Evolutionary conservation across 2,329 filamentous ascomycete species (phyloP).

Genomic region (Colletotrichum limetticola): DNA sequence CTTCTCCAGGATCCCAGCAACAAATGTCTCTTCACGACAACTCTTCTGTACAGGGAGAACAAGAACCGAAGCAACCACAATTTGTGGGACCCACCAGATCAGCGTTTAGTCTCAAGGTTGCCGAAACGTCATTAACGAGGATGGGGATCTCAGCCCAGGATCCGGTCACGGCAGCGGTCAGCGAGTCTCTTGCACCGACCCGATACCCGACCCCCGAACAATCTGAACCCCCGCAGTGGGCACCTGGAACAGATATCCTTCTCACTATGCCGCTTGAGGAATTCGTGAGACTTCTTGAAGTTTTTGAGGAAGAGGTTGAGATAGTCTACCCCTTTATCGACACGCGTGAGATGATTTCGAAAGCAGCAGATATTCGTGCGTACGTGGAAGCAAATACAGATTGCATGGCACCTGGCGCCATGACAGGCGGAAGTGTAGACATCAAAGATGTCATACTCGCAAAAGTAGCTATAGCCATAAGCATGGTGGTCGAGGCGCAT

Average conservation of each 20-base stretch:
- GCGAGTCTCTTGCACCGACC: constrained; percentile 40
- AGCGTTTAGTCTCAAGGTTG: constrained; percentile 47
- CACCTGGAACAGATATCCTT: constrained; percentile 15
- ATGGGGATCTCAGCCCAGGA: constrained; percentile 45
- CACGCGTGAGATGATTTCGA: constrained; percentile 40
- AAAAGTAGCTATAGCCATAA: constrained; percentile 47
- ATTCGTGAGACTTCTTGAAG: constrained; percentile 44
- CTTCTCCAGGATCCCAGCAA: constrained; percentile 14
- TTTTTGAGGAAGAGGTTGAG: constrained; percentile 53
- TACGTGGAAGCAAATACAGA: constrained; percentile 34
- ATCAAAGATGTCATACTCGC: constrained; percentile 45
- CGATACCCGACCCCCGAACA: constrained; percentile 17
- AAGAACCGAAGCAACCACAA: constrained; percentile 45
- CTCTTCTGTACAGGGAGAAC: constrained; percentile 1
- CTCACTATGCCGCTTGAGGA: constrained; percentile 37
- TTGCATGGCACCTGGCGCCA: too few species aligned
- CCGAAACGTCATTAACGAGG: constrained; percentile 46
- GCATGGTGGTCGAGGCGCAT: constrained; percentile 45
- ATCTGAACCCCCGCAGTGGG: constrained; percentile 9
- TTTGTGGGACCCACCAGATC: constrained; percentile 50
- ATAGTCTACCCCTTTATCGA: constrained; percentile 48
- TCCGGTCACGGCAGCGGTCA: constrained; percentile 30
- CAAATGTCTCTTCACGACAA: constrained; percentile 7
- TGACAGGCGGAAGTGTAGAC: neutral
- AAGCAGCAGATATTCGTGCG: constrained; percentile 41